Percentiles rank a stretch among this genome's conserved stretches.
These are phyloP conservation scores for Pittosporum tobira DNA, from an alignment of 129 eudicot species.

Conservation along the genomic window DNA sequence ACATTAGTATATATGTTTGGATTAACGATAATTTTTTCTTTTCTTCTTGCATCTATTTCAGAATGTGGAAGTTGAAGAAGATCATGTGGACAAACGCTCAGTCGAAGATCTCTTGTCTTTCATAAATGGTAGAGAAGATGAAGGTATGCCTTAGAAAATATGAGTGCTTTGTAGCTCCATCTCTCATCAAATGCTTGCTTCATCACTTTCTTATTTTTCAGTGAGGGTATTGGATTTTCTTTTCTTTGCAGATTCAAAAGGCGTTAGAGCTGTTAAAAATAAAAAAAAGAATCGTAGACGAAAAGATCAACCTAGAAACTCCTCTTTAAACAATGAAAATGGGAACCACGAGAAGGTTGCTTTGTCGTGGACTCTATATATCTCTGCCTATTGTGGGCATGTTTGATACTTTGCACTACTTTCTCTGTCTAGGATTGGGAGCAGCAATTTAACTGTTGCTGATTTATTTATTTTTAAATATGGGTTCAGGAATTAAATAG, in stretches of 20 bases:
- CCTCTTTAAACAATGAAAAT: slow-evolving; percentile 23
- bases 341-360: slow-evolving; percentile 42
- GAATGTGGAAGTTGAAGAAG: slow-evolving; percentile 47
- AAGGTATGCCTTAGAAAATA: slow-evolving; percentile 31
- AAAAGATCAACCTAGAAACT: slow-evolving; percentile 34
- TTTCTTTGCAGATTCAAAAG: slow-evolving; percentile 44
- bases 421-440: background rate
- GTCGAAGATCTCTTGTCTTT: slow-evolving; percentile 67
- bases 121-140: slow-evolving; percentile 56
- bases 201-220: background rate
- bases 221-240: slow-evolving; percentile 7
- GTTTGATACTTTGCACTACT: background rate
- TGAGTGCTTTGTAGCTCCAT: background rate
- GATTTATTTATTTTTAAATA: background rate
- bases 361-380: background rate
- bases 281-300: slow-evolving; percentile 58
- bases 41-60: slow-evolving; percentile 15
- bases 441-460: background rate
- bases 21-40: background rate
- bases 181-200: no score
- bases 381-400: background rate
- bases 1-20: background rate
- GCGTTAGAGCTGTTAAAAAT: slow-evolving; percentile 34
- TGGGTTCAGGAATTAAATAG: slow-evolving; percentile 25
- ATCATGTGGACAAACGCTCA: slow-evolving; percentile 53